These are phyloP conservation scores for Raffaelea ambrosiae DNA, from an alignment of 2,329 filamentous ascomycete species.

Conservation along the genomic window DNA sequence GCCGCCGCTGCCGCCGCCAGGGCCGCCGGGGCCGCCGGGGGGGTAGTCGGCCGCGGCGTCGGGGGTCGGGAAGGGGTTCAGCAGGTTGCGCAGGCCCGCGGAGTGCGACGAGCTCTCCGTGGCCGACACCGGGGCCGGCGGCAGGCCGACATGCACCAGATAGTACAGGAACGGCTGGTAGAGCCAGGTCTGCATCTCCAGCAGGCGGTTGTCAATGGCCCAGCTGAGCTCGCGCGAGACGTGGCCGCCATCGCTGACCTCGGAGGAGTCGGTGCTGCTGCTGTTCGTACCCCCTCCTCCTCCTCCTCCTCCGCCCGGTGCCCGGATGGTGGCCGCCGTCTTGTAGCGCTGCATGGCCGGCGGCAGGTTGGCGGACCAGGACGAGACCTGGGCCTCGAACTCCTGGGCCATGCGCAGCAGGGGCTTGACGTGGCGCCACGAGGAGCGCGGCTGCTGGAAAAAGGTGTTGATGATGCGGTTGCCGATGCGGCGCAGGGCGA, in stretches of 20 bases:
- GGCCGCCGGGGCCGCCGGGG: neutral
- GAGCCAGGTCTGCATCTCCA: neutral
- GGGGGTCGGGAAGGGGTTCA: neutral
- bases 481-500: conserved; percentile 1
- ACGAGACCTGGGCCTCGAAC: neutral
- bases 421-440: neutral
- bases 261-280: too few species aligned
- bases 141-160: neutral
- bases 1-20: too few species aligned
- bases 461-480: conserved; percentile 3
- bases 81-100: neutral
- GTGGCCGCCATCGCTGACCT: neutral
- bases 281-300: neutral
- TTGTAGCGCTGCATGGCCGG: neutral
- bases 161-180: conserved; percentile 1
- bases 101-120: too few species aligned
- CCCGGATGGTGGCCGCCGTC: neutral
- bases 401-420: conserved; percentile 1
- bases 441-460: neutral
- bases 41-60: neutral
- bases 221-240: conserved; percentile 1
- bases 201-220: conserved; percentile 1
- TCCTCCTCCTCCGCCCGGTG: too few species aligned
- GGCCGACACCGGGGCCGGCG: neutral
- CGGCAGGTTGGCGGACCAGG: neutral